Percentiles rank a stretch among this genome's conserved stretches.
These are phyloP conservation scores for Helicostylum pulchrum DNA, from an alignment of 192 early-diverging fungal genomes.

Conservation along the genomic window DNA sequence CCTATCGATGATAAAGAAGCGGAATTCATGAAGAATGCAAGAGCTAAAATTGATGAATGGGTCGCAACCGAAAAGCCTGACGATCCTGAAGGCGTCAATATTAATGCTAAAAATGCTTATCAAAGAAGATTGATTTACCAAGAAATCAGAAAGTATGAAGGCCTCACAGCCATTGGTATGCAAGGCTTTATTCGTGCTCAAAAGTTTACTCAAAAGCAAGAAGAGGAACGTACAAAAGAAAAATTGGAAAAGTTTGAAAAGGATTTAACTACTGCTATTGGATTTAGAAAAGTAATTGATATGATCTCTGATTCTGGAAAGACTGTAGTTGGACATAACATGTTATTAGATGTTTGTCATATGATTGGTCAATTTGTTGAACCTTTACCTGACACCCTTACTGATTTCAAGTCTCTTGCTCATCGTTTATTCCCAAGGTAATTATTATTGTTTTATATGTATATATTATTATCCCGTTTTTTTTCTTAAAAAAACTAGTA, in stretches of 20 bases:
- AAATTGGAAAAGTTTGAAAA: constrained; percentile 21
- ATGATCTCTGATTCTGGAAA: constrained; percentile 68
- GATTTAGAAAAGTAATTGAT: constrained; percentile 80
- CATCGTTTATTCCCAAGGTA: constrained; percentile 63
- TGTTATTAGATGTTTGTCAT: constrained; percentile 83
- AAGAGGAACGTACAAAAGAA: constrained; percentile 17
- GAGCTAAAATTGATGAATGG: constrained; percentile 40
- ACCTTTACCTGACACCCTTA: constrained; percentile 58
- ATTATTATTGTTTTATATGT: constrained; percentile 9
- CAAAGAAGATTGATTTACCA: constrained; percentile 61
- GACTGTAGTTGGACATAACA: constrained; percentile 89
- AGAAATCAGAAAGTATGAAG: constrained; percentile 47
- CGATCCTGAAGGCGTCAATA: constrained; percentile 37
- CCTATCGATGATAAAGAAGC: constrained; percentile 46
- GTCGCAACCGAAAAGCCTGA: constrained; percentile 33
- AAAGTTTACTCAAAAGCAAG: constrained; percentile 11
- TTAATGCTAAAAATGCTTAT: constrained; percentile 42
- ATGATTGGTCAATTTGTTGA: constrained; percentile 71
- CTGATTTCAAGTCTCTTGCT: constrained; percentile 66
- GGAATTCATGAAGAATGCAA: constrained; percentile 43
- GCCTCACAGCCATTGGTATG: constrained; percentile 24
- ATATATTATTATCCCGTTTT: neutral
- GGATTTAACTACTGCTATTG: constrained; percentile 25
- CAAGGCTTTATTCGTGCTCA: constrained; percentile 23
- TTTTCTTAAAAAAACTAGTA: constrained; percentile 38